Evolutionary conservation across 495 filamentous ascomycete species (phyloP), one percentile per base, ranked within the genome.

Genomic region (Hapsidospora chrysogenum): DNA sequence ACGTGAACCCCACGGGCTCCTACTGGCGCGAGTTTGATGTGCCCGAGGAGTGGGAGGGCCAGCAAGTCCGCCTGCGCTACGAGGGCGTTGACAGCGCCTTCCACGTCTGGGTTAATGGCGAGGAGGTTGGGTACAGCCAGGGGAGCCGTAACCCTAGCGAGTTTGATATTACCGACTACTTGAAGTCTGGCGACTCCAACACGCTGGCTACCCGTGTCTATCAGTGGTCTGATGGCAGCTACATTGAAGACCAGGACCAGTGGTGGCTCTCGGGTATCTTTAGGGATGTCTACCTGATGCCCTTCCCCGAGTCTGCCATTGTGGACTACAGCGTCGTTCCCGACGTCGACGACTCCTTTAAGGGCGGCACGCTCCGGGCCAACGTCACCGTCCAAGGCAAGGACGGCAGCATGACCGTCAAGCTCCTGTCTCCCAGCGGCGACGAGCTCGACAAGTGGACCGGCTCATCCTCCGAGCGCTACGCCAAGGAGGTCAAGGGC

Each of bases 11-110:
- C 9, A 76, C 70, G 0, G 74, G 75, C 2, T 65, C 63, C n/a
- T 80, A 78, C 41, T 52, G 64, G 9, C 60, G 59, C 13, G 56
- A 52, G 5, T 78, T 78, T 36, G 36, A 46, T 0, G 53, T 78
- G 4, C 68, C 70, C 0, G 33, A 32, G 3, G 52, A 58, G 20
- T 51, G 51, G 15, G 40, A 33, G 2, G 29, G 22, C 8, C 45
- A 49, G 5, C 67, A 74, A 38, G 50, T 69, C n/a, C 58, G 72
- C 16, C 45, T 79, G 21, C 60, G 74, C 11, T 78, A 78, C 35
- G 74, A 79, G 18, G 74, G 74, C 11, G 74, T 79, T 0, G 74
- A 78, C 41, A 74, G 71, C 39, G 70, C 74, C 6, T 79, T 72
- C 43, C 68, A 77, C 41, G 46, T 78, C 23, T 78, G 66, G 64